Evolutionary conservation across 345 rosid species (phyloP).

Genomic region (thale cress (Arabidopsis thaliana)): TAIR10.1 NC_003070.9:21062001-21062500

Average conservation of each 20-base stretch:
- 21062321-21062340: not conserved
- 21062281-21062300: not conserved
- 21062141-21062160: slow-evolving; percentile 47
- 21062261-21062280: too few species aligned
- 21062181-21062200: slow-evolving; percentile 55
- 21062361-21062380: slow-evolving; percentile 40
- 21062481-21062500: slow-evolving; percentile 69
- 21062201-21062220: slow-evolving; percentile 51
- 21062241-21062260: not conserved
- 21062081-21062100: slow-evolving; percentile 53
- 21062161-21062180: slow-evolving; percentile 47
- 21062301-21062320: not conserved
- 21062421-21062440: slow-evolving; percentile 58
- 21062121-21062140: slow-evolving; percentile 52
- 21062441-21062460: slow-evolving; percentile 69
- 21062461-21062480: slow-evolving; percentile 57
- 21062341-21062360: not conserved
- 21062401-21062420: slow-evolving; percentile 65
- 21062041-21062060: slow-evolving; percentile 28
- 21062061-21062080: slow-evolving; percentile 52
- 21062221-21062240: slow-evolving; percentile 39
- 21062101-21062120: slow-evolving; percentile 47
- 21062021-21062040: slow-evolving; percentile 33
- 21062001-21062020: slow-evolving; percentile 46
- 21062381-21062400: slow-evolving; percentile 58